Conservation (phyloP, 2,329 filamentous ascomycete species). For the Ampelomyces quisqualis region DNA sequence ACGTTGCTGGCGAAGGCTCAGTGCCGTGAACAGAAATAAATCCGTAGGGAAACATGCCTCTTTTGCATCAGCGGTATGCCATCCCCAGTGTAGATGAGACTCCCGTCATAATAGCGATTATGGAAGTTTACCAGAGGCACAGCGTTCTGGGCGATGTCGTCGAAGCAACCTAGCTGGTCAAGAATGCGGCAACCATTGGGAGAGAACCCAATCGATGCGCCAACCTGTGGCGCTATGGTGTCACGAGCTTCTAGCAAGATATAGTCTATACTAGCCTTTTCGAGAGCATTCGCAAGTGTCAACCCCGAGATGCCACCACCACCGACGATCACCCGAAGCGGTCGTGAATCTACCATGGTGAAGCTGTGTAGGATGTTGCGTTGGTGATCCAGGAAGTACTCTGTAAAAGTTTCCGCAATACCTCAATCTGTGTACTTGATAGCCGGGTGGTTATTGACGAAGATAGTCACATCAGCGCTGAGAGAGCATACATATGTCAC, state of each 20-base stretch:
- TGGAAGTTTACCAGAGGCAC: neutral
- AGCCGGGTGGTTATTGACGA: too few relatives aligned
- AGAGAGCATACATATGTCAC: too few relatives aligned
- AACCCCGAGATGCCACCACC: slow-evolving; percentile 16
- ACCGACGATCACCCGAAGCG: neutral
- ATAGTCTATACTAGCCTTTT: slow-evolving; percentile 13
- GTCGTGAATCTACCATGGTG: neutral
- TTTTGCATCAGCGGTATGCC: neutral
- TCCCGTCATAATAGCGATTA: slow-evolving; percentile 3
- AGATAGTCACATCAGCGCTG: too few relatives aligned
- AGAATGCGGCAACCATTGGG: slow-evolving; percentile 18
- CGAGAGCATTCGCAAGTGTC: slow-evolving; percentile 10
- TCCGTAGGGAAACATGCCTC: neutral
- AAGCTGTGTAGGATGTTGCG: neutral
- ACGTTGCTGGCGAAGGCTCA: too few relatives aligned
- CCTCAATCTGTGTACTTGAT: too few relatives aligned
- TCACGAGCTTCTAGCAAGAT: slow-evolving; percentile 14
- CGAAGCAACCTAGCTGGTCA: slow-evolving; percentile 17
- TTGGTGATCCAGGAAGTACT: too few relatives aligned
- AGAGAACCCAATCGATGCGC: slow-evolving; percentile 17
- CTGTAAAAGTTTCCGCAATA: too few relatives aligned
- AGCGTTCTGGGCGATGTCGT: slow-evolving; percentile 1
- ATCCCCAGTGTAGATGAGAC: neutral
- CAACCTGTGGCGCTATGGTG: slow-evolving; percentile 13
- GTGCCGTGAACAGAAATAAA: too few relatives aligned